A percentile compares a stretch with the other conserved stretches of the same genome.
Evolutionary conservation across 495 filamentous ascomycete species (phyloP).

Genomic region (Hypoxylon cercidicola): DNA sequence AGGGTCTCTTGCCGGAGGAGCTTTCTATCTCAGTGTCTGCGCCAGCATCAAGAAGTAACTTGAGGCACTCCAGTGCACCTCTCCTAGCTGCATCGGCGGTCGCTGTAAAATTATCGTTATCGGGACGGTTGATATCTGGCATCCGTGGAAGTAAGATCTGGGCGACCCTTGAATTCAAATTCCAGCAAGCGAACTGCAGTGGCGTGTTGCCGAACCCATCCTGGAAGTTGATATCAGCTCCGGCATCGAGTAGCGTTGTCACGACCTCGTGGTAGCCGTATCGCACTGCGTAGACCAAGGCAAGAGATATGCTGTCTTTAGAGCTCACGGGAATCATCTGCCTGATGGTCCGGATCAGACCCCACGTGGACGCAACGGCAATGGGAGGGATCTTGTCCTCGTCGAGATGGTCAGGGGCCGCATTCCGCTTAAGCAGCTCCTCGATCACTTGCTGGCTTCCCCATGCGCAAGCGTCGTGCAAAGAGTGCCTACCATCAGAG

Average conservation of each 20-base stretch:
- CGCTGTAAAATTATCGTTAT: constrained; percentile 11
- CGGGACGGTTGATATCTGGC: constrained; percentile 9
- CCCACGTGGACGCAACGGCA: constrained; percentile 5
- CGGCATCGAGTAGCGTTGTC: constrained; percentile 23
- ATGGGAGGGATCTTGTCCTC: constrained; percentile 13
- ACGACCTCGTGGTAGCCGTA: constrained; percentile 29
- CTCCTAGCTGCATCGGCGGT: constrained; percentile 6
- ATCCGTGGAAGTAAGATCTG: constrained; percentile 11
- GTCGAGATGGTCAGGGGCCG: constrained; percentile 2
- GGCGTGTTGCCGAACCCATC: constrained; percentile 27
- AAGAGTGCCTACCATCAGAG: background rate
- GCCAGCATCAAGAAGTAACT: constrained; percentile 20
- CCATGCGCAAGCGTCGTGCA: constrained; percentile 20
- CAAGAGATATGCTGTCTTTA: constrained; percentile 13
- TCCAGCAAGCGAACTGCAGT: constrained; percentile 22
- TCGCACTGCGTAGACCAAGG: constrained; percentile 8
- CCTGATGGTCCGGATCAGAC: background rate
- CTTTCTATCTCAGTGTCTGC: constrained; percentile 16
- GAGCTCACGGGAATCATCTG: constrained; percentile 17
- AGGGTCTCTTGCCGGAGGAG: constrained; percentile 12
- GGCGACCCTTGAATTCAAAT: constrained; percentile 14
- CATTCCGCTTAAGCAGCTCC: constrained; percentile 9
- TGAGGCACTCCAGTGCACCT: constrained; percentile 17
- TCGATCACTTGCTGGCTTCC: constrained; percentile 5
- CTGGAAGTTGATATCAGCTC: constrained; percentile 30